Conservation (phyloP, 371 early-diverging fungal species). For the Saksenaea vasiformis region DNA sequence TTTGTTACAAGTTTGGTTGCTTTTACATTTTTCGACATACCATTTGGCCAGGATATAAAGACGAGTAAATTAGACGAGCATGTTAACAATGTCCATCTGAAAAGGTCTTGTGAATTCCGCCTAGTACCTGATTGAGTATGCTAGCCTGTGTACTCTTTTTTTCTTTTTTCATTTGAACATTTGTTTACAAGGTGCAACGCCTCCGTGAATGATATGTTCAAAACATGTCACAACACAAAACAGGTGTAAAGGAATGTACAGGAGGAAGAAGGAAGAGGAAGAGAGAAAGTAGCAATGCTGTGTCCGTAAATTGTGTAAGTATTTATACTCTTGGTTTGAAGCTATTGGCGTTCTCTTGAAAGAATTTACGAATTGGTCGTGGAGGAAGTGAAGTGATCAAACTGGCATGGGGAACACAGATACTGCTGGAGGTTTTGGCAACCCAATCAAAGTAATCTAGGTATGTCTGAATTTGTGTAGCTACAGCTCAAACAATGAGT, state of each 20-base stretch:
- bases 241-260: constrained; percentile 4
- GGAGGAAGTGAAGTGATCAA: constrained; percentile 20
- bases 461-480: constrained; percentile 26
- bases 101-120: too few relatives aligned
- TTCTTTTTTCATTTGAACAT: neutral
- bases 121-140: too few relatives aligned
- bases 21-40: too few relatives aligned
- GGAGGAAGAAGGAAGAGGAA: neutral
- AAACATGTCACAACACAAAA: constrained; percentile 1
- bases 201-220: neutral
- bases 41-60: too few relatives aligned
- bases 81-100: too few relatives aligned
- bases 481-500: constrained; percentile 16
- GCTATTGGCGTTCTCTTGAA: constrained; percentile 36
- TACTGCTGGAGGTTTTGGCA: constrained; percentile 29
- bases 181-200: neutral
- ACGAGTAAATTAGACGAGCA: too few relatives aligned
- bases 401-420: constrained; percentile 29
- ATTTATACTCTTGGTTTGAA: constrained; percentile 45
- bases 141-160: too few relatives aligned
- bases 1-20: too few relatives aligned
- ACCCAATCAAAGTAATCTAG: constrained; percentile 52
- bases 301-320: neutral
- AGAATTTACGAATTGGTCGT: constrained; percentile 30
- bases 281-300: neutral